Conservation (phyloP, 148 eudicot genomes). For the Rhododendron simsii region DNA sequence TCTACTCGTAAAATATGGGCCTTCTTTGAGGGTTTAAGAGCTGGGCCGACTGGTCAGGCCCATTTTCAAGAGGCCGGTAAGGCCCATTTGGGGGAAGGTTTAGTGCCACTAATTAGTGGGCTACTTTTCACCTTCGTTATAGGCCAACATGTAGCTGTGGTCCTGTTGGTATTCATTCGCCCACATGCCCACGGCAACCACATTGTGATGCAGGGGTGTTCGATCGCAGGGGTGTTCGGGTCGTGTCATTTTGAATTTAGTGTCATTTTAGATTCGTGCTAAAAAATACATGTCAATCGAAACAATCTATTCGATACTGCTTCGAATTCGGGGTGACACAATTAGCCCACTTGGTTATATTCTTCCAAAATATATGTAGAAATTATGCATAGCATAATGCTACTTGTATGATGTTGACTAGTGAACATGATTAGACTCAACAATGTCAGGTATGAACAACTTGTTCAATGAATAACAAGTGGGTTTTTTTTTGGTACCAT, state of each 20-base stretch:
- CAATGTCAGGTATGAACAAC: not conserved
- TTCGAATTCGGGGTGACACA: not conserved
- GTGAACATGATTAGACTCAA: too few relatives aligned
- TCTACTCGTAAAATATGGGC: not conserved
- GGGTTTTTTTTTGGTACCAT: not conserved
- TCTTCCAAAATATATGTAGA: not conserved
- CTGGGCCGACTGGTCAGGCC: not conserved
- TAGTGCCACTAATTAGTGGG: not conserved
- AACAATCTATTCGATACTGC: not conserved
- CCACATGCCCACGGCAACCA: not conserved
- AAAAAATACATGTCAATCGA: not conserved
- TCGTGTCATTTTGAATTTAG: not conserved
- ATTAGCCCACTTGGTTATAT: not conserved
- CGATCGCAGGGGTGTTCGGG: too few relatives aligned
- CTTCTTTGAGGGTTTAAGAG: not conserved
- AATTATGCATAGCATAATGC: not conserved
- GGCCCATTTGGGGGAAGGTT: not conserved
- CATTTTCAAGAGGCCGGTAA: not conserved
- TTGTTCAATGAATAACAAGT: not conserved
- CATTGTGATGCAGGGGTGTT: too few relatives aligned
- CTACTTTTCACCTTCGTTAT: too few relatives aligned
- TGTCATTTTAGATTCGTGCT: too few relatives aligned
- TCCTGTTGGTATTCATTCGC: not conserved
- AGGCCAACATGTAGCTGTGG: not conserved
- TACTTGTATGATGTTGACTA: not conserved